phyloP scores from a whole-genome alignment of 1,284 basidiomycete genomes.

The Puccinia brachypodii region DNA sequence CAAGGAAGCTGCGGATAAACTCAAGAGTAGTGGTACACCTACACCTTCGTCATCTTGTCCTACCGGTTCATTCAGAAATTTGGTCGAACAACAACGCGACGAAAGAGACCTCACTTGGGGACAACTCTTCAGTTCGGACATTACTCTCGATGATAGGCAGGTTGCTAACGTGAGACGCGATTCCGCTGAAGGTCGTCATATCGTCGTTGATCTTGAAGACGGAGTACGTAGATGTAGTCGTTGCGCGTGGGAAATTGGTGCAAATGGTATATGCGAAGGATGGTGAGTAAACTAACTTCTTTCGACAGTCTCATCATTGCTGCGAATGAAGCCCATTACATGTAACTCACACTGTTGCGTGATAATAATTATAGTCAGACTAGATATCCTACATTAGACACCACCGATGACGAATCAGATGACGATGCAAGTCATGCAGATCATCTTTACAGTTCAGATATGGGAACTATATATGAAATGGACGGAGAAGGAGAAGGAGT shows the following conservation, averaged over 20 bases:
- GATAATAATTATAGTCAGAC: background rate
- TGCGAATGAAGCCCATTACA: background rate
- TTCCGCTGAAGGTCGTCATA: background rate
- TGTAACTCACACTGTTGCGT: background rate
- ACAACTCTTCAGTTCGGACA: background rate
- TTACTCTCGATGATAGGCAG: background rate
- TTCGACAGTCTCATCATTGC: background rate
- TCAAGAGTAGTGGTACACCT: conserved; percentile 31
- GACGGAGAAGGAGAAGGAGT: background rate
- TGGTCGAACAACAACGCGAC: conserved; percentile 28
- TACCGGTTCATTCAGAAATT: conserved; percentile 7
- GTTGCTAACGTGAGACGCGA: background rate
- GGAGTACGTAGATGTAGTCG: conserved; percentile 34
- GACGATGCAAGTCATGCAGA: background rate
- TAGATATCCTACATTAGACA: conserved; percentile 3
- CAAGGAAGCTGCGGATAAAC: conserved; percentile 44
- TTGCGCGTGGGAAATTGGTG: conserved; percentile 38
- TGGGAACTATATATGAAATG: conserved; percentile 11
- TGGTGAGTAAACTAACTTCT: conserved; percentile 44
- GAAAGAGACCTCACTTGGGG: conserved; percentile 47
- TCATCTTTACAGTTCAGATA: background rate
- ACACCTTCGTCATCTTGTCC: background rate
- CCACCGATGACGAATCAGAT: background rate
- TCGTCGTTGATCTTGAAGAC: conserved; percentile 34
- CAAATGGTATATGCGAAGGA: conserved; percentile 31